A percentile compares a stretch with the other conserved stretches of the same genome.
phyloP scores from a whole-genome alignment of 305 asterid species.

The Fraxinus sp. region DNA sequence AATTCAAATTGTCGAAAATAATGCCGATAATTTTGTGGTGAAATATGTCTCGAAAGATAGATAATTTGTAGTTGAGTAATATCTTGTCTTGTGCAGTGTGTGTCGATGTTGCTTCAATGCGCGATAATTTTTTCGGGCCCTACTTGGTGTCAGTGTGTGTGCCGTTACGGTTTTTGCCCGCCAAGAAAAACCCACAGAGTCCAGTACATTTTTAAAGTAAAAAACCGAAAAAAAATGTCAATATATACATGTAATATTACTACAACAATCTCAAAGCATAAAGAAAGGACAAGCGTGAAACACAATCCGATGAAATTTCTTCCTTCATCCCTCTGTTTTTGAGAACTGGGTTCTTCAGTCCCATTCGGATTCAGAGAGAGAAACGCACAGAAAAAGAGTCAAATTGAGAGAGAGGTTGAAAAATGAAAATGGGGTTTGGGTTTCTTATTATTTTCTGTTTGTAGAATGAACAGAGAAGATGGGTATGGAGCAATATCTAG shows the following conservation, averaged over 20 bases:
- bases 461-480: slow-evolving; percentile 41
- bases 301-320: slow-evolving; percentile 65
- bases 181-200: neutral
- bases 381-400: neutral
- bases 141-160: neutral
- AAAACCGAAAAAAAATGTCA: neutral
- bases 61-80: neutral
- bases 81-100: neutral
- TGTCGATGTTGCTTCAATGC: neutral
- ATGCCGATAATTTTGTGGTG: neutral
- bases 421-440: slow-evolving; percentile 20
- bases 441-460: slow-evolving; percentile 30
- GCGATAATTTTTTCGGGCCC: neutral
- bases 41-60: neutral
- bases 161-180: neutral
- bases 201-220: neutral
- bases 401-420: slow-evolving; percentile 9
- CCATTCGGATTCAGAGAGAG: slow-evolving; percentile 45
- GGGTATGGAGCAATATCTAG: slow-evolving; percentile 39
- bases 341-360: slow-evolving; percentile 35
- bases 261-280: slow-evolving; percentile 25
- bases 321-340: slow-evolving; percentile 45
- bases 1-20: neutral
- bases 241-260: neutral
- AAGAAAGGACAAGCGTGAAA: slow-evolving; percentile 91